phyloP scores from a whole-genome alignment of 768 basidiomycete species.

The Podaxis pistillaris region DNA sequence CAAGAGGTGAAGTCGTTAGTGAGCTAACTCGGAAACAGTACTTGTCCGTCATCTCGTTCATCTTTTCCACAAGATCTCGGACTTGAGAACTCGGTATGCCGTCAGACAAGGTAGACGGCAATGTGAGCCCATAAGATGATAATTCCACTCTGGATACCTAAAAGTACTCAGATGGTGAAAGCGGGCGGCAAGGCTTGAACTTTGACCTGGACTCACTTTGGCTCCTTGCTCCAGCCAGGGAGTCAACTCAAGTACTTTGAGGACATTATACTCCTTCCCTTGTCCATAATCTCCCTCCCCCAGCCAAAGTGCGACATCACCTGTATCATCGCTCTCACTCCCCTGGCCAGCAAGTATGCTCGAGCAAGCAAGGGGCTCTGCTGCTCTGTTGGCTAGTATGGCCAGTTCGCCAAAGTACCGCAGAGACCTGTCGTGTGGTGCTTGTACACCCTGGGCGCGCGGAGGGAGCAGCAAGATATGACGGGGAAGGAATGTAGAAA shows the following conservation, averaged over 20 bases:
- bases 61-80: not conserved
- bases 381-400: conserved; percentile 35
- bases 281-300: conserved; percentile 36
- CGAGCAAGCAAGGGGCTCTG: conserved; percentile 40
- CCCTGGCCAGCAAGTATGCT: conserved; percentile 51
- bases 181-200: not conserved
- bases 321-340: conserved; percentile 59
- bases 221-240: conserved; percentile 15
- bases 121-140: not conserved
- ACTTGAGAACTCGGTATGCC: conserved; percentile 3
- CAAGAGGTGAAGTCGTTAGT: conserved; percentile 21
- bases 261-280: conserved; percentile 20
- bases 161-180: not conserved
- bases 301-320: conserved; percentile 53
- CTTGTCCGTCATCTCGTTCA: conserved; percentile 18
- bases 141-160: not conserved
- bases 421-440: not conserved
- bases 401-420: conserved; percentile 34
- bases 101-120: conserved; percentile 11
- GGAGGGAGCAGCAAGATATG: conserved; percentile 23
- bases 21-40: conserved; percentile 27
- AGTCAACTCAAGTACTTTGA: conserved; percentile 17
- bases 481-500: not conserved
- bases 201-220: conserved; percentile 3
- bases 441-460: not conserved